Conservation (phyloP, 2,329 filamentous ascomycete genomes). For the Monosporascus ibericus region DNA sequence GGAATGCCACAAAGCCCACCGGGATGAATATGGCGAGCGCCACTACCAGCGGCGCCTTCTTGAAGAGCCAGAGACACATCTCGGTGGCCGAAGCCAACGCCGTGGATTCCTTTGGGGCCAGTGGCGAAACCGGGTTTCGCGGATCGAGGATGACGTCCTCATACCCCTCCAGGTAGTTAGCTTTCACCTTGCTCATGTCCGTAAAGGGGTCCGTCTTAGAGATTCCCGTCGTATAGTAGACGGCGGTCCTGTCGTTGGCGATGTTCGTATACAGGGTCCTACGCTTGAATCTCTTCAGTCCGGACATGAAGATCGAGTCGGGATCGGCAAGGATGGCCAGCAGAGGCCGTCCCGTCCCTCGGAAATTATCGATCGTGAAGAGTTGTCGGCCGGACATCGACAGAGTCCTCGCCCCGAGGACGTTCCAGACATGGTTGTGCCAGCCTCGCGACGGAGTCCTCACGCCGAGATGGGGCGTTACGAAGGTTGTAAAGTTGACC, state of each 20-base stretch:
- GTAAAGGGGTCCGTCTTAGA: slow-evolving; percentile 71
- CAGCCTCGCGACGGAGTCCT: slow-evolving; percentile 62
- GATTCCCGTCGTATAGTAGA: slow-evolving; percentile 78
- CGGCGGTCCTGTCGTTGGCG: slow-evolving; percentile 74
- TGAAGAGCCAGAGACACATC: slow-evolving; percentile 31
- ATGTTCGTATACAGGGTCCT: slow-evolving; percentile 81
- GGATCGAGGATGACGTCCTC: slow-evolving; percentile 71
- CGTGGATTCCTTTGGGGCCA: slow-evolving; percentile 25
- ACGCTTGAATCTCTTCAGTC: slow-evolving; percentile 67
- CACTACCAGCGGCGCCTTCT: slow-evolving; percentile 56
- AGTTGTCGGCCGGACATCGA: slow-evolving; percentile 81
- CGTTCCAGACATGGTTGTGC: slow-evolving; percentile 68
- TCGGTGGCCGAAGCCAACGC: slow-evolving; percentile 28
- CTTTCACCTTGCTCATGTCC: slow-evolving; percentile 58
- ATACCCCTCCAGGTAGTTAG: slow-evolving; percentile 70
- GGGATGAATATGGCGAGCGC: slow-evolving; percentile 67
- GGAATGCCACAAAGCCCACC: slow-evolving; percentile 62
- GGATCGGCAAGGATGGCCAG: slow-evolving; percentile 77
- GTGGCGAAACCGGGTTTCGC: slow-evolving; percentile 49
- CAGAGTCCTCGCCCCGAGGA: slow-evolving; percentile 73
- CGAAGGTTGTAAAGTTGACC: slow-evolving; percentile 91
- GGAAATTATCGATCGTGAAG: slow-evolving; percentile 81
- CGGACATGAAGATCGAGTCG: slow-evolving; percentile 78
- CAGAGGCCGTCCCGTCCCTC: slow-evolving; percentile 73
- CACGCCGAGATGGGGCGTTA: slow-evolving; percentile 75